Evolutionary conservation across 2,329 filamentous ascomycete genomes (phyloP).

Genomic region (Penicillium digitatum): DNA sequence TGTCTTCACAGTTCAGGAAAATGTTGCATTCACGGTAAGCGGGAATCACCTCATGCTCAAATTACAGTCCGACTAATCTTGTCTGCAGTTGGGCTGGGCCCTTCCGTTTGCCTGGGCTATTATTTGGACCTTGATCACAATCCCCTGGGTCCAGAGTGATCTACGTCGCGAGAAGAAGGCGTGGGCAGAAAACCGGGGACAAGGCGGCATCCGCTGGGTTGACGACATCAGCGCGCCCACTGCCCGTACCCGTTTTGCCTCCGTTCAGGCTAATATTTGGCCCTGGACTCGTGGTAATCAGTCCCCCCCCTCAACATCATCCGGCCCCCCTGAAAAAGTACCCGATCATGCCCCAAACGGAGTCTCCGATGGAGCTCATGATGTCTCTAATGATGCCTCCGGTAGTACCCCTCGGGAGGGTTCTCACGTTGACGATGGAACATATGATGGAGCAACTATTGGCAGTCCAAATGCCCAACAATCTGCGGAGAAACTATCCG

Average conservation of each 20-base stretch:
- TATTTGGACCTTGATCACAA: slow-evolving; percentile 45
- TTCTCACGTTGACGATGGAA: background rate
- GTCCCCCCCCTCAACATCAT: slow-evolving; percentile 23
- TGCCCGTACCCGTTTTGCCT: slow-evolving; percentile 38
- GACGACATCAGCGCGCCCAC: slow-evolving; percentile 38
- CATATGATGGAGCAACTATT: background rate
- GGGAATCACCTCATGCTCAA: background rate
- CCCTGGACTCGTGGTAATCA: slow-evolving; percentile 31
- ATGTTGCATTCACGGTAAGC: slow-evolving; percentile 48
- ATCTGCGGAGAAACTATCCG: slow-evolving; percentile 1
- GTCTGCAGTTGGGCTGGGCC: slow-evolving; percentile 39
- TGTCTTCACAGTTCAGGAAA: slow-evolving; percentile 48
- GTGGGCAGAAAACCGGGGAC: slow-evolving; percentile 36
- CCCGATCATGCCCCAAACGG: background rate
- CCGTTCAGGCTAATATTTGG: slow-evolving; percentile 32
- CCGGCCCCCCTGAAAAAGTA: slow-evolving; percentile 11
- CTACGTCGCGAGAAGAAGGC: slow-evolving; percentile 44
- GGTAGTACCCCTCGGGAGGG: background rate
- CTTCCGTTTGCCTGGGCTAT: slow-evolving; percentile 43
- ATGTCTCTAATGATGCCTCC: background rate
- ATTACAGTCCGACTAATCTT: slow-evolving; percentile 6
- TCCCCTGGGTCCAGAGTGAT: slow-evolving; percentile 46
- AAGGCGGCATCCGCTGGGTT: slow-evolving; percentile 36
- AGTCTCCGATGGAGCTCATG: background rate
- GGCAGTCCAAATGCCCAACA: background rate